These are phyloP conservation scores for Globisporangium okanoganense DNA, from an alignment of 352 stramenopile species.

Conservation along the genomic window DNA sequence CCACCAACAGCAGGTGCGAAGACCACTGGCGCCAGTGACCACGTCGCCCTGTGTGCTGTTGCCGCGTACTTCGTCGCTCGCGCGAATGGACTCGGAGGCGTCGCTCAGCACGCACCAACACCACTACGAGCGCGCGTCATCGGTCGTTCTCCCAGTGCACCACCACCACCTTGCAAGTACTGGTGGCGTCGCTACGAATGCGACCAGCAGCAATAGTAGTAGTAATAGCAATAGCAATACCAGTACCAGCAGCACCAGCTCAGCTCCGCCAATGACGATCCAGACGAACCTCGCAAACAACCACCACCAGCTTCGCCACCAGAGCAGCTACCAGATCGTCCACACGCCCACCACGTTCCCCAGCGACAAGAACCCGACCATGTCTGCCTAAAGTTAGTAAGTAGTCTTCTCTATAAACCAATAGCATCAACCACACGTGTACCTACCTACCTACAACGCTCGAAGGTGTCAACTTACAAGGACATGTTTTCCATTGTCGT, in stretches of 20 bases:
- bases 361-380: slow-evolving; percentile 27
- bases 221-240: slow-evolving; percentile 2
- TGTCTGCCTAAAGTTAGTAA: slow-evolving; percentile 21
- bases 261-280: slow-evolving; percentile 14
- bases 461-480: too few relatives aligned
- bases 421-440: too few relatives aligned
- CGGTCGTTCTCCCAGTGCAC: slow-evolving; percentile 6
- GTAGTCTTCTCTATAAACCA: neutral
- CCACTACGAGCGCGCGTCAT: neutral
- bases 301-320: slow-evolving; percentile 14
- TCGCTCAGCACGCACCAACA: slow-evolving; percentile 2
- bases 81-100: slow-evolving; percentile 23
- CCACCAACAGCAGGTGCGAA: slow-evolving; percentile 19
- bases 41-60: slow-evolving; percentile 17
- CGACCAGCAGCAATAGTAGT: slow-evolving; percentile 7
- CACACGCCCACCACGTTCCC: slow-evolving; percentile 59
- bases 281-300: slow-evolving; percentile 22
- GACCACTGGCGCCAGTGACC: slow-evolving; percentile 30
- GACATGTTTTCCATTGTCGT: too few relatives aligned
- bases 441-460: too few relatives aligned
- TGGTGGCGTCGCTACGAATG: slow-evolving; percentile 1
- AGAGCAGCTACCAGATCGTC: slow-evolving; percentile 51
- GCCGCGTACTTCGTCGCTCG: slow-evolving; percentile 21
- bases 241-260: neutral
- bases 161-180: neutral